Base-by-base conservation (phyloP, 306 rosid species). In the Prunus kanzakura region DNA sequence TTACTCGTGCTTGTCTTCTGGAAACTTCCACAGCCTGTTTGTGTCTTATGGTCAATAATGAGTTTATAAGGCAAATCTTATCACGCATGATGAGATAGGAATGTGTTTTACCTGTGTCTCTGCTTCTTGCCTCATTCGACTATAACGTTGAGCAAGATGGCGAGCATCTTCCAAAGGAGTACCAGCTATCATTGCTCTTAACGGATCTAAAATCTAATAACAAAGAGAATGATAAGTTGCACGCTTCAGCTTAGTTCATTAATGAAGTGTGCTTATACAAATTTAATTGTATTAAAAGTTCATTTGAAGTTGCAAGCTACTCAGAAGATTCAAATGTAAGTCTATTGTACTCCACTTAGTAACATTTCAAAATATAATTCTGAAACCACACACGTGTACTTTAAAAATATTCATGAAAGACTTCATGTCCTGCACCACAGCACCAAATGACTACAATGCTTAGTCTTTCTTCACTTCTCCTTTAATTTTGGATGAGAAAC, bases 121-220 rank as follows among this genome's bases (percentile, higher is more conserved):
- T 41, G 99, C 98, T 82, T 95, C 99, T 74, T 90, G 99, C 79
- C 99, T 86, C 98, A 95, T 89, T 70, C 92, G 87, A 88, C 99
- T 92, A 82, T 95, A 95, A 79, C 98, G 90, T 69, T 95, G 98
- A 76, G 89, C 99, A 78, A 95, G 97, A 86, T 95, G 97, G 64
- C 99, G 98, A 74, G 99, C 97, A 88, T 95, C 99, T 93, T 92
- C 99, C 83, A 95, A 80, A 79, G 99, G 99, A 69, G 90, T 79
- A 74, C 99, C 90, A 23, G 43, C 78, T 50, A 89, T 74, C 97
- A 95, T 95, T 83, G 97, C 96, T 82, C 96, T 91, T 81, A 95
- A 82, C 66, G 99, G 99, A 85, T 95, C 99, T 80, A 95, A 88
- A 82, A 95, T 82, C 99, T 95, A 83, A 50, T 85, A 79, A 45